Evolutionary conservation across 2,329 filamentous ascomycete genomes (phyloP), one percentile per base, ranked within the genome.

Genomic region (Penicillium sp.): DNA sequence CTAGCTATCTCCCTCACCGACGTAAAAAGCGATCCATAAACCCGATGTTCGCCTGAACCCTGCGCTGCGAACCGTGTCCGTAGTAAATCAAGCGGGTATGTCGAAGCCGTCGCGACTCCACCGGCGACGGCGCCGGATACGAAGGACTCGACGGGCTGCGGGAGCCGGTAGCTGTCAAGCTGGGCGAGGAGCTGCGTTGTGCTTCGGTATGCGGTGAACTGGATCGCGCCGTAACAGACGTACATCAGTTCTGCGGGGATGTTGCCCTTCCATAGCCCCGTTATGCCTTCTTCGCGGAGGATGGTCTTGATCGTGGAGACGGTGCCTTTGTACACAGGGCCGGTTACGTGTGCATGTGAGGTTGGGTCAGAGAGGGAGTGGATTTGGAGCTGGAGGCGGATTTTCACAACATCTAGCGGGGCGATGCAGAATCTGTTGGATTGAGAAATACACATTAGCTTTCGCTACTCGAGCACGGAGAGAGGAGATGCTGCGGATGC

Each of bases 11-110:
- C 88, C 49, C 81, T 78, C 7, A 98, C 73, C 2, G 92, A 92
- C 17, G 84, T 80, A 21, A 84, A 70, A 17, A 99, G 82, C 4
- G 89, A 91, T 1, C 79, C 70, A 75, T 99, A 98, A n/a, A 98
- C 85, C 52, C 86, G 88, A 61, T 92, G 30, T 21, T 47, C 45
- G 44, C 58, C 83, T 65, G 78, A 88, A 9, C 94, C 94, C 79
- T 98, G 94, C 0, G 95, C 95, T n/a, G 95, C 95, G 77, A 99
- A 99, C 5, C 95, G 89, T 44, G 95, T 99, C 61, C 95, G 89
- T 45, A 99, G 84, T 13, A 99, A 85, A 78, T 99, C 95, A 58
- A 98, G 86, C 23, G 95, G 95, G 79, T 99, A 99, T 60, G 95
- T 98, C 3, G 84, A 80, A 5, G 88, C 88, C 0, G 95, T 98